These are phyloP conservation scores for Tothia fuscella DNA, from an alignment of 2,329 filamentous ascomycete genomes.

Conservation along the genomic window DNA sequence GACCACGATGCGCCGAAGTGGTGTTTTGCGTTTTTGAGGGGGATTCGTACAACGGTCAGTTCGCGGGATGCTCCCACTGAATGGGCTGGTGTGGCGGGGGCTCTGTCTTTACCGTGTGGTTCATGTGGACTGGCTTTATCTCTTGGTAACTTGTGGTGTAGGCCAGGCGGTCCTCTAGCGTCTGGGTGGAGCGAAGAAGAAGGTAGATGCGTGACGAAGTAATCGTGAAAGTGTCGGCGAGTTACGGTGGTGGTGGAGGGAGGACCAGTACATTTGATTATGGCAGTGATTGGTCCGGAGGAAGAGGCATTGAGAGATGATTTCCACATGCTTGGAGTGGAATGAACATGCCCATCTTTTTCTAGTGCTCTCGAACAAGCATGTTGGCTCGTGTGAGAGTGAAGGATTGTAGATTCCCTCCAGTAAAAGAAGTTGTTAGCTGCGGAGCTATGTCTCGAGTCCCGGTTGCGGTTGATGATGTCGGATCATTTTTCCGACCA, in stretches of 20 bases:
- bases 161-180: conserved; percentile 45
- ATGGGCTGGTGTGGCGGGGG: conserved; percentile 23
- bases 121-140: conserved; percentile 70
- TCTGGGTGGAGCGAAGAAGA: conserved; percentile 90
- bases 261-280: too few relatives aligned
- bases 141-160: conserved; percentile 80
- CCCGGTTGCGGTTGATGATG: too few relatives aligned
- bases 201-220: conserved; percentile 92
- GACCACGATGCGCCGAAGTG: conserved; percentile 77
- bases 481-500: too few relatives aligned
- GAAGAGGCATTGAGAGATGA: conserved; percentile 2
- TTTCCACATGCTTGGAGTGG: conserved; percentile 8
- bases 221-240: conserved; percentile 63
- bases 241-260: background rate
- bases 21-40: conserved; percentile 84
- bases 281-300: background rate
- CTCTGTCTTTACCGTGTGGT: conserved; percentile 26
- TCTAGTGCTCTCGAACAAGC: too few relatives aligned
- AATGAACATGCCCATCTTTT: too few relatives aligned
- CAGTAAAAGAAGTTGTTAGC: too few relatives aligned
- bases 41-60: conserved; percentile 88
- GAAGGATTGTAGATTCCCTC: too few relatives aligned
- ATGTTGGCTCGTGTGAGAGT: too few relatives aligned
- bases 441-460: too few relatives aligned
- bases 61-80: conserved; percentile 44